Conservation (phyloP, 2,329 filamentous ascomycete species). For the Cadophora sp. region DNA sequence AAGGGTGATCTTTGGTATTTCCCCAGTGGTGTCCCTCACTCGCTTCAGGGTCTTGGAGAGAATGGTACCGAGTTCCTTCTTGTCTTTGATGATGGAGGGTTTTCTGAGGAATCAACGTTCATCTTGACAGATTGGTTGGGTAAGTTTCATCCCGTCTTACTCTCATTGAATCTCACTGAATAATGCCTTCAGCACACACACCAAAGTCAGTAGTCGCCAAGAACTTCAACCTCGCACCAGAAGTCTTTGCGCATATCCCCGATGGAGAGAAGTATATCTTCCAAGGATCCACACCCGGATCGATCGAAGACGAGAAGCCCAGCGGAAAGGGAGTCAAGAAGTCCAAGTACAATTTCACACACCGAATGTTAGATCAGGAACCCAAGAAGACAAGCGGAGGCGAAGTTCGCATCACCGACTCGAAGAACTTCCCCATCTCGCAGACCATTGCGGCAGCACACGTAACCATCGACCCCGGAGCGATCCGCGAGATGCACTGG, state of each 20-base stretch:
- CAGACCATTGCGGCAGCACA: constrained; percentile 77
- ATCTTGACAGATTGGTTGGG: constrained; percentile 75
- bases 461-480: constrained; percentile 67
- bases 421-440: constrained; percentile 75
- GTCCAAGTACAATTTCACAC: constrained; percentile 73
- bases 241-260: constrained; percentile 73
- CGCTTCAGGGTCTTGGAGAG: constrained; percentile 72
- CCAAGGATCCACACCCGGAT: constrained; percentile 68
- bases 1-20: constrained; percentile 85
- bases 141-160: constrained; percentile 48
- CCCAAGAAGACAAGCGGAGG: constrained; percentile 71
- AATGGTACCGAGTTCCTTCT: constrained; percentile 71
- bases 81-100: constrained; percentile 64
- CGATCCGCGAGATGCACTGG: constrained; percentile 70
- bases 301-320: constrained; percentile 70
- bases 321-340: constrained; percentile 66
- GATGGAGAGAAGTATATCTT: constrained; percentile 79
- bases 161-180: constrained; percentile 66
- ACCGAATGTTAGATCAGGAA: constrained; percentile 74
- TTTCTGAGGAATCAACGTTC: constrained; percentile 72
- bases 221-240: constrained; percentile 75
- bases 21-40: constrained; percentile 79
- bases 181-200: constrained; percentile 58
- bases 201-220: constrained; percentile 75
- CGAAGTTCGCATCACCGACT: constrained; percentile 75